Conservation (phyloP, 495 filamentous ascomycete genomes). For the Aspergillus haitiensis region DNA sequence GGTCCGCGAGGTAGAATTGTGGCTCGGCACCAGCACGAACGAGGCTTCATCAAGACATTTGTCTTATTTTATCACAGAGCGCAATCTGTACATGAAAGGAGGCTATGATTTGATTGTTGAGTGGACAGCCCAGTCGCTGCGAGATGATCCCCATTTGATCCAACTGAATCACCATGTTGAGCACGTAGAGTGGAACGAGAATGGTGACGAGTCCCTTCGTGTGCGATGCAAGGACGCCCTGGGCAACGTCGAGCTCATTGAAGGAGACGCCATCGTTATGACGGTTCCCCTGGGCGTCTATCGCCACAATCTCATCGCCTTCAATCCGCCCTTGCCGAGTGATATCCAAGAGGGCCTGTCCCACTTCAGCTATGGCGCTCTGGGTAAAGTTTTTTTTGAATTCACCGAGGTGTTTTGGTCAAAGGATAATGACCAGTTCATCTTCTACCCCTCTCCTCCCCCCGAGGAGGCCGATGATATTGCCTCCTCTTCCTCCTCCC, state of each 20-base stretch:
- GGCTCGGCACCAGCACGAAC: not conserved
- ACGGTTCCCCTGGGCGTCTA: not conserved
- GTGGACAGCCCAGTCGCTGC: not conserved
- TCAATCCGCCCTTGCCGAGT: not conserved
- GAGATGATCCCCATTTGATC: not conserved
- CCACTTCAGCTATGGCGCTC: not conserved
- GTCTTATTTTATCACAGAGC: not conserved
- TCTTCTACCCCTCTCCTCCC: not conserved
- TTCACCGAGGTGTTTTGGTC: not conserved
- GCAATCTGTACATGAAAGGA: not conserved
- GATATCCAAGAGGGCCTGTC: not conserved
- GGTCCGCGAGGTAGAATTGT: not conserved
- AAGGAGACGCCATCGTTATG: not conserved
- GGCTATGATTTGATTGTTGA: not conserved
- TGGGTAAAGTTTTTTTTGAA: not conserved
- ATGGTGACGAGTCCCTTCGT: not conserved
- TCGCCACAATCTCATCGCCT: not conserved
- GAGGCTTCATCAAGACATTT: not conserved
- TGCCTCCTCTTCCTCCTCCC: not conserved
- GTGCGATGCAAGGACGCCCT: not conserved
- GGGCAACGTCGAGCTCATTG: not conserved
- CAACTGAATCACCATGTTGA: not conserved
- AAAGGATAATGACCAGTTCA: not conserved
- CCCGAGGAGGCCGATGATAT: not conserved
- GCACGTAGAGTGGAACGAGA: not conserved